Conservation (phyloP, 176 grass and related monocot genomes). For the Microstegium vimineum region DNA sequence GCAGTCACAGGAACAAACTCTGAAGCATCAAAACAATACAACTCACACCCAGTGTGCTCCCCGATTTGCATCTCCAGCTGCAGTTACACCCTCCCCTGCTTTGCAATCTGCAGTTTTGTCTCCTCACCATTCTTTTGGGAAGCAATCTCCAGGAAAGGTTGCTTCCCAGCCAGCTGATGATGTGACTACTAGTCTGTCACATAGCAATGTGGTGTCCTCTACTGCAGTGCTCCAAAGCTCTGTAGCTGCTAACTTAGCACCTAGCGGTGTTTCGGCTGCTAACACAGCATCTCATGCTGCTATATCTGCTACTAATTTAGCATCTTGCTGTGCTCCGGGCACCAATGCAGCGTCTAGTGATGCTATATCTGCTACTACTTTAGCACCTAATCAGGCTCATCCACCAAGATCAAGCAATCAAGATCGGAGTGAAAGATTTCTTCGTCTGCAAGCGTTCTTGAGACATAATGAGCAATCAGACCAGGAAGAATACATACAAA, state of each 20-base stretch:
- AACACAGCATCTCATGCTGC: conserved; percentile 16
- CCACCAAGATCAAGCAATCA: conserved; percentile 38
- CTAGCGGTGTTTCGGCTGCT: conserved; percentile 9
- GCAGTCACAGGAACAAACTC: conserved; percentile 22
- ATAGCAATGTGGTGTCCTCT: conserved; percentile 17
- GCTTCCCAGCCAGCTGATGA: conserved; percentile 7
- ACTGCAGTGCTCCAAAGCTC: conserved; percentile 11
- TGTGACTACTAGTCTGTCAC: conserved; percentile 20
- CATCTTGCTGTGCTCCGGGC: conserved; percentile 2
- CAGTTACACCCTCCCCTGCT: conserved; percentile 22
- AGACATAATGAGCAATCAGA: conserved; percentile 70
- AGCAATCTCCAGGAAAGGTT: conserved; percentile 32
- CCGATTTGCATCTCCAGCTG: conserved; percentile 5
- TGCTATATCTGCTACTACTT: conserved; percentile 22
- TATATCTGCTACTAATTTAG: conserved; percentile 24
- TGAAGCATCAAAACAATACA: conserved; percentile 34
- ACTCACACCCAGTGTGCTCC: conserved; percentile 2
- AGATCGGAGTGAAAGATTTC: conserved; percentile 71
- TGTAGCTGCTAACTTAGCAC: conserved; percentile 16
- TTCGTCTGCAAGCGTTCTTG: conserved; percentile 68
- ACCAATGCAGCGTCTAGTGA: conserved; percentile 12
- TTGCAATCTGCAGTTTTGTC: conserved; percentile 6
- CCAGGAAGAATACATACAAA: conserved; percentile 72
- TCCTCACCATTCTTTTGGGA: background rate
- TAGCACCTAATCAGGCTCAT: background rate